These are phyloP conservation scores for Notholithocarpus densiflorus DNA, from an alignment of 306 rosid genomes.

Conservation along the genomic window DNA sequence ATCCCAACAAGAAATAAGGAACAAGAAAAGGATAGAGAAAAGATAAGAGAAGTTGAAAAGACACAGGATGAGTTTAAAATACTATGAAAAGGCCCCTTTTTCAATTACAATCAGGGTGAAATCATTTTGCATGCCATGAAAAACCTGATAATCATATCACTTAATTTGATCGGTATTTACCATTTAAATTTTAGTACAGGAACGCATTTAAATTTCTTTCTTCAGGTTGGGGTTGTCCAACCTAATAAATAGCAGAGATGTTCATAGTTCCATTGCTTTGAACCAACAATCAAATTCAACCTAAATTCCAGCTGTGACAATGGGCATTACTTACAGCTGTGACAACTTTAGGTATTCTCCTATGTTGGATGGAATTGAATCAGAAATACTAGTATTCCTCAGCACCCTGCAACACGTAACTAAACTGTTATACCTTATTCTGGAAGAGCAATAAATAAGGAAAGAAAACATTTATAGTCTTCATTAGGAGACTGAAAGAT, in stretches of 20 bases:
- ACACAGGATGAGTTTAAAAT: not conserved
- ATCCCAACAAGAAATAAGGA: not conserved
- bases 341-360: constrained; percentile 48
- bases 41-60: not conserved
- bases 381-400: constrained; percentile 65
- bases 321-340: constrained; percentile 48
- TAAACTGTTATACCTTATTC: constrained; percentile 7
- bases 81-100: no score
- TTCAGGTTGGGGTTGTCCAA: not conserved
- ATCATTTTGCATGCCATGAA: no score
- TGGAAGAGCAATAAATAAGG: constrained; percentile 1
- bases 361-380: constrained; percentile 59
- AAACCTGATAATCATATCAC: not conserved
- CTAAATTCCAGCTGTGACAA: not conserved
- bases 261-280: not conserved
- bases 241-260: not conserved
- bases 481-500: not conserved
- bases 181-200: not conserved
- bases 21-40: not conserved
- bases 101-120: no score
- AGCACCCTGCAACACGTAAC: constrained; percentile 52
- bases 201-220: not conserved
- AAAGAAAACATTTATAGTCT: not conserved
- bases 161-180: not conserved
- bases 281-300: not conserved